Evolutionary conservation across 2,329 filamentous ascomycete species (phyloP).

Genomic region (Chrysosporium queenslandicum): DNA sequence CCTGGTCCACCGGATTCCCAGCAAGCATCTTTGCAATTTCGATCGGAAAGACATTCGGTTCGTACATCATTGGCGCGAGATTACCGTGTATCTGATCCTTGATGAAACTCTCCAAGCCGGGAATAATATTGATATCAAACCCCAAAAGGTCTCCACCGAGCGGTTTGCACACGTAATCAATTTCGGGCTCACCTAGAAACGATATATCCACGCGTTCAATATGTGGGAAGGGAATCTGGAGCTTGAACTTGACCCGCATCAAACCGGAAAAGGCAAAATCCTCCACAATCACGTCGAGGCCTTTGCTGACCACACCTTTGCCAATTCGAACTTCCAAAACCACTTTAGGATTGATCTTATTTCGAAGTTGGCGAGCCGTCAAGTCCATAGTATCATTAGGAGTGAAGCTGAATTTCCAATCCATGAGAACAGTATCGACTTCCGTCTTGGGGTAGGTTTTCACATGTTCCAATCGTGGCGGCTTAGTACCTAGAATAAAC

Average conservation of each 20-base stretch:
- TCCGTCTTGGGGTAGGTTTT: conserved; percentile 96
- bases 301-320: conserved; percentile 94
- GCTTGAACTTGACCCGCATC: conserved; percentile 95
- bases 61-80: conserved; percentile 94
- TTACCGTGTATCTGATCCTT: conserved; percentile 93
- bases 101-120: conserved; percentile 86
- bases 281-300: conserved; percentile 92
- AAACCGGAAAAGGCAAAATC: conserved; percentile 93
- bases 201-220: conserved; percentile 91
- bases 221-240: conserved; percentile 91
- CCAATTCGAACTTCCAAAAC: conserved; percentile 90
- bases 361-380: conserved; percentile 79
- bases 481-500: conserved; percentile 89
- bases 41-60: conserved; percentile 93
- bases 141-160: conserved; percentile 90
- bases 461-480: conserved; percentile 91
- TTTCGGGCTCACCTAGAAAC: conserved; percentile 77
- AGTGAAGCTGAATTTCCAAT: conserved; percentile 99
- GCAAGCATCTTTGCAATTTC: conserved; percentile 98
- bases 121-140: conserved; percentile 98
- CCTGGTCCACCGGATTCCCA: conserved; percentile 86
- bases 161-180: conserved; percentile 97
- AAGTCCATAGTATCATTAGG: conserved; percentile 89
- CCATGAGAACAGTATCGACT: conserved; percentile 94
- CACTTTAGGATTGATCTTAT: conserved; percentile 94